A percentile compares a stretch with the other conserved stretches of the same genome.
Conservation (phyloP, 2,329 filamentous ascomycete species). For the Hypoxylon sp. region DNA sequence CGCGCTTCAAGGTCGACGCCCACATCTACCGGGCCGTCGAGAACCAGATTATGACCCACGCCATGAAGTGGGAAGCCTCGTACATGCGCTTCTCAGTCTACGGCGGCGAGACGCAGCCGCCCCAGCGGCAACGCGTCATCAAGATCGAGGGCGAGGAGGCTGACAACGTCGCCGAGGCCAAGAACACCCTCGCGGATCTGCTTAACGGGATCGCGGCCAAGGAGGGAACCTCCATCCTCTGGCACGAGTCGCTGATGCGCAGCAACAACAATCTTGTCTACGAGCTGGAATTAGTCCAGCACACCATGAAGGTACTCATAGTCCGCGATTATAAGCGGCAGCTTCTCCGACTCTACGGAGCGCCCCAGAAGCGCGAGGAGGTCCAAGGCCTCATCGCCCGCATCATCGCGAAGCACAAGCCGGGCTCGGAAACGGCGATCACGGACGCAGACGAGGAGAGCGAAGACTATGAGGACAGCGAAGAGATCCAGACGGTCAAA, state of each 20-base stretch:
- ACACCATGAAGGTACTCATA: too few species aligned
- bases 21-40: constrained; percentile 47
- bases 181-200: constrained; percentile 45
- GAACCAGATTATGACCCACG: constrained; percentile 40
- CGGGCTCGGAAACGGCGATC: constrained; percentile 12
- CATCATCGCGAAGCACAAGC: constrained; percentile 16
- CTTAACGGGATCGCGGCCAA: constrained; percentile 45
- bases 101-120: constrained; percentile 22
- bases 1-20: constrained; percentile 49
- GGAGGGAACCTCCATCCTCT: constrained; percentile 40
- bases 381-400: constrained; percentile 27
- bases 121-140: constrained; percentile 45
- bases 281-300: too few species aligned
- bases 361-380: constrained; percentile 22
- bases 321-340: too few species aligned
- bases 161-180: constrained; percentile 45
- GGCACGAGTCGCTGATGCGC: constrained; percentile 47
- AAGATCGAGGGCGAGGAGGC: constrained; percentile 49
- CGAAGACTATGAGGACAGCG: constrained; percentile 28
- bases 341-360: constrained; percentile 45
- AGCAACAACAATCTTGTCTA: too few species aligned
- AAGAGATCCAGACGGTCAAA: too few species aligned
- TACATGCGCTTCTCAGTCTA: constrained; percentile 43
- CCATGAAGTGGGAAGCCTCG: constrained; percentile 43
- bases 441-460: constrained; percentile 43